Percentiles rank a stretch among this genome's conserved stretches.
phyloP scores from a whole-genome alignment of 176 grass and related monocot species.

The Oryza meyeriana region DNA sequence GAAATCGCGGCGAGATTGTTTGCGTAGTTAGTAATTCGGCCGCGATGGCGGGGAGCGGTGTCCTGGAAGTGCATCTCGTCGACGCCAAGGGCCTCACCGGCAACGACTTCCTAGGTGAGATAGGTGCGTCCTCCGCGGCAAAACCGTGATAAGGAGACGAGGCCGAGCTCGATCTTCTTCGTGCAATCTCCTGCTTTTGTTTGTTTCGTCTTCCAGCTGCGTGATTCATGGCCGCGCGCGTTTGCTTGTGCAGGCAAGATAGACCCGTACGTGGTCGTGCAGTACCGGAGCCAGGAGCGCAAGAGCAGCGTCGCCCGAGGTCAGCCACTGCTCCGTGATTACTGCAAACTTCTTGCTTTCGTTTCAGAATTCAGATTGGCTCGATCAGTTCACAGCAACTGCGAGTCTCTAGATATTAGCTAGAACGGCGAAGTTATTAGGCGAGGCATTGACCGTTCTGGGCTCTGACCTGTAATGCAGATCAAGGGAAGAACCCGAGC shows the following conservation, averaged over 20 bases:
- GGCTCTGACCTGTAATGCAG: conserved; percentile 19
- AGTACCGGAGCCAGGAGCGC: conserved; percentile 79
- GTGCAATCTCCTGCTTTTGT: no score
- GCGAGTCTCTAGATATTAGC: background rate
- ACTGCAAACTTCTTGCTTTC: background rate
- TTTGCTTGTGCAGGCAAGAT: conserved; percentile 53
- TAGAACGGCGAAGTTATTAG: background rate
- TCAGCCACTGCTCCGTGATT: background rate
- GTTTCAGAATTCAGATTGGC: background rate
- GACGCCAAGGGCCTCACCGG: conserved; percentile 68
- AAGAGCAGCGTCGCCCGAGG: conserved; percentile 73
- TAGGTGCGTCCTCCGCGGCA: background rate
- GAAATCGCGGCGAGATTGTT: background rate
- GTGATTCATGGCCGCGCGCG: background rate
- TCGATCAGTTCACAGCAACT: background rate
- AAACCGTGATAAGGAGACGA: background rate
- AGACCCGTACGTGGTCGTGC: conserved; percentile 75
- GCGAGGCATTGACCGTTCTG: background rate
- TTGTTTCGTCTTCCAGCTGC: no score
- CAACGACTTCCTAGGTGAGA: conserved; percentile 68
- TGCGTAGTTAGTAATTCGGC: background rate
- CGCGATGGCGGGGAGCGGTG: conserved; percentile 51
- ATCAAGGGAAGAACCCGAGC: conserved; percentile 64
- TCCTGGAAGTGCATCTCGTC: conserved; percentile 78
- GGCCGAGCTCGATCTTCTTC: background rate